A percentile compares a stretch with the other conserved stretches of the same genome.
Conservation (phyloP, 345 rosid genomes). For the Hibiscus syriacus region DNA sequence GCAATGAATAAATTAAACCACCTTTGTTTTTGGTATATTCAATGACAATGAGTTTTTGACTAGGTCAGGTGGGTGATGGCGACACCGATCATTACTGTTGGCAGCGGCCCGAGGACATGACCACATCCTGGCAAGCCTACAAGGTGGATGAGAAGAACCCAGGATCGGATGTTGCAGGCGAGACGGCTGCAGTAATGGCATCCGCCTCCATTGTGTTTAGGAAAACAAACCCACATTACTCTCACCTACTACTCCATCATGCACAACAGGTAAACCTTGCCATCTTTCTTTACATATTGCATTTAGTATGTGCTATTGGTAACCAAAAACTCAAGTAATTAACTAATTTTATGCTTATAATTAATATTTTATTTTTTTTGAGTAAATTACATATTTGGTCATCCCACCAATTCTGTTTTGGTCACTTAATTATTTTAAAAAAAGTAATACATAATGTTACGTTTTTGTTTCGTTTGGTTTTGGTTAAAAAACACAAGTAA, state of each 20-base stretch:
- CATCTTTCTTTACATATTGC: background rate
- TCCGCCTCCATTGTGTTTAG: constrained; percentile 74
- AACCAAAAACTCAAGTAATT: constrained; percentile 3
- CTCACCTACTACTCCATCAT: constrained; percentile 63
- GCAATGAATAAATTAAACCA: background rate
- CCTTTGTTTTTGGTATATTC: background rate
- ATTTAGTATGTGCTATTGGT: background rate
- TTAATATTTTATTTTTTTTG: too few relatives aligned
- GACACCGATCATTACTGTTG: constrained; percentile 86
- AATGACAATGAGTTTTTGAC: too few relatives aligned
- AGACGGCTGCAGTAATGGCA: constrained; percentile 86
- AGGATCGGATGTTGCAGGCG: constrained; percentile 72
- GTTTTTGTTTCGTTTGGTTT: too few relatives aligned
- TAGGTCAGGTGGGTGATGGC: constrained; percentile 91
- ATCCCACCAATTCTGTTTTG: too few relatives aligned
- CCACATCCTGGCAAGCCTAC: constrained; percentile 59
- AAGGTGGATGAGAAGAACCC: constrained; percentile 65
- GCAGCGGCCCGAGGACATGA: constrained; percentile 98
- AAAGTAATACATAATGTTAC: too few relatives aligned
- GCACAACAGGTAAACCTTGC: constrained; percentile 44
- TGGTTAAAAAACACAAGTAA: too few relatives aligned
- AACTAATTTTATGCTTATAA: background rate
- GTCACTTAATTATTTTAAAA: too few relatives aligned
- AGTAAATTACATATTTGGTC: too few relatives aligned
- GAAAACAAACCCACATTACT: constrained; percentile 59